Conservation (phyloP, 768 basidiomycete species). For the Sporobolomyces pararoseus region DNA sequence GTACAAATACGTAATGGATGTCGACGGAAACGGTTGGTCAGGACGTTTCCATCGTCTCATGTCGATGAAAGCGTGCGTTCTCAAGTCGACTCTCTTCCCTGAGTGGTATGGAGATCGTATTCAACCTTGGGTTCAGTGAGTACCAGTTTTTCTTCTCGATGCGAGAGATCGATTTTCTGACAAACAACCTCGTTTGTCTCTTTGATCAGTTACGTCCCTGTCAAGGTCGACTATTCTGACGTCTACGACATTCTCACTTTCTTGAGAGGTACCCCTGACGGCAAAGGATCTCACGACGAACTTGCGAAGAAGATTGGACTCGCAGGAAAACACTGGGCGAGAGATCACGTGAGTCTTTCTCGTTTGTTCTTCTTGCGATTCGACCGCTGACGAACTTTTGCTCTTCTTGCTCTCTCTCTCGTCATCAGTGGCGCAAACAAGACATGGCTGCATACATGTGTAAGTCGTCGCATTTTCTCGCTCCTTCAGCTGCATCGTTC, state of each 20-base stretch:
- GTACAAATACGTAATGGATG: constrained; percentile 85
- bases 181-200: neutral
- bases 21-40: constrained; percentile 93
- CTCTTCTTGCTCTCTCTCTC: neutral
- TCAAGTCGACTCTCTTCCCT: constrained; percentile 69
- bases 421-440: constrained; percentile 36
- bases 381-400: neutral
- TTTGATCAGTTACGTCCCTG: constrained; percentile 28
- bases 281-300: constrained; percentile 61
- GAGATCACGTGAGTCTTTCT: constrained; percentile 18
- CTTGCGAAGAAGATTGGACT: constrained; percentile 59
- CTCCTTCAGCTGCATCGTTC: neutral
- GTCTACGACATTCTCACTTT: constrained; percentile 67
- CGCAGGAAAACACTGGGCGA: constrained; percentile 51
- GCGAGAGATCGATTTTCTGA: neutral
- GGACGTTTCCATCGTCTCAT: constrained; percentile 61
- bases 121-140: constrained; percentile 67
- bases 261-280: constrained; percentile 62
- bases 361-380: neutral
- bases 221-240: constrained; percentile 45
- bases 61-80: constrained; percentile 75
- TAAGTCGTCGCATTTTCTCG: no score
- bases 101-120: constrained; percentile 90
- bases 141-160: neutral
- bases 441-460: constrained; percentile 44